Percentiles rank a stretch among this genome's conserved stretches.
Conservation (phyloP, 2,329 filamentous ascomycete genomes). For the Reticulascus tulasneorum region DNA sequence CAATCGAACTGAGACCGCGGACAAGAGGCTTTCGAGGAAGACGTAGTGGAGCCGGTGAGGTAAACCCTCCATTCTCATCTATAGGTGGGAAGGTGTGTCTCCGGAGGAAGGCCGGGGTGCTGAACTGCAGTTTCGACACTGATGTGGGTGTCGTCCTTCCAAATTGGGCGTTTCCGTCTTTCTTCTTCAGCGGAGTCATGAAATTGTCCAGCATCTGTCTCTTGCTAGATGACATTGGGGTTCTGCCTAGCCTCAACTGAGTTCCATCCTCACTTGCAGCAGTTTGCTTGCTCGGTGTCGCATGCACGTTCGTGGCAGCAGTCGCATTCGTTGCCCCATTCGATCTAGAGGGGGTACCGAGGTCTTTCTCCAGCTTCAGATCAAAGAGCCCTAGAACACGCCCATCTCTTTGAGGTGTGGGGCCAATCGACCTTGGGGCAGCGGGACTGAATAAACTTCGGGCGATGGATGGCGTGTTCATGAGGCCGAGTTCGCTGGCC, state of each 20-base stretch:
- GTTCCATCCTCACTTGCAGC: constrained; percentile 23
- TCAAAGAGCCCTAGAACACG: constrained; percentile 76
- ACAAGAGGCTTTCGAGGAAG: constrained; percentile 59
- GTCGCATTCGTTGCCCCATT: constrained; percentile 25
- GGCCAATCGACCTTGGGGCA: constrained; percentile 62
- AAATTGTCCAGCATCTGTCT: constrained; percentile 60
- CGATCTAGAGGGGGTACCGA: constrained; percentile 47
- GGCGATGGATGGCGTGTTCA: constrained; percentile 52
- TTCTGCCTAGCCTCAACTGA: constrained; percentile 35
- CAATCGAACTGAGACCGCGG: constrained; percentile 69
- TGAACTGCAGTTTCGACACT: constrained; percentile 54
- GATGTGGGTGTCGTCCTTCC: constrained; percentile 45
- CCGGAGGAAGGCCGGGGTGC: constrained; percentile 69
- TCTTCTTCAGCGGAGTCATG: constrained; percentile 58
- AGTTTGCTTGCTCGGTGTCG: constrained; percentile 45
- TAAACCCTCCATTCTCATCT: constrained; percentile 51
- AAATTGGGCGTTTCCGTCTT: constrained; percentile 30
- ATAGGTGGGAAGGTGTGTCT: constrained; percentile 44
- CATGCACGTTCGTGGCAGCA: constrained; percentile 20
- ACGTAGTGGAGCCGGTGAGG: constrained; percentile 44
- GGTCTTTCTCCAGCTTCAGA: constrained; percentile 50
- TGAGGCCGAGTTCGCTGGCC: constrained; percentile 36
- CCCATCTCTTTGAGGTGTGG: constrained; percentile 77
- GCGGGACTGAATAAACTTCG: constrained; percentile 58
- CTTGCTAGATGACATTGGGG: constrained; percentile 55